Base-by-base conservation (phyloP, 2,329 filamentous ascomycete genomes). In the Ophiocordyceps sinensis region DNA sequence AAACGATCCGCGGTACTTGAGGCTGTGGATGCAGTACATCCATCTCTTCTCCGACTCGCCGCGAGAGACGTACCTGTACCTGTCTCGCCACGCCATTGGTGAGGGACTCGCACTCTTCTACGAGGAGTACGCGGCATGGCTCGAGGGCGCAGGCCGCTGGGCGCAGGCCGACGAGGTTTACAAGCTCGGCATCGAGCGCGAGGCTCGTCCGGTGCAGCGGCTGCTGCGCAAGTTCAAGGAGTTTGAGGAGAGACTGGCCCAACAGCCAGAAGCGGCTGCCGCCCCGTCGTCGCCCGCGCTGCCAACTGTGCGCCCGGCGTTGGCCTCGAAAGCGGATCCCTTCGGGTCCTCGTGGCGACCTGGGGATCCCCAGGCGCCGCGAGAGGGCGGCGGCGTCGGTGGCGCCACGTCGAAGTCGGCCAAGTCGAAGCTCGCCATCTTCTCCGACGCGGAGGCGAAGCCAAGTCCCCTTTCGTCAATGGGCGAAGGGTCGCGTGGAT, bases 161-260 rank as follows among this genome's bases (percentile, higher is more conserved):
- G 73, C 70, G 19, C 91, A 98, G 59, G 89, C 91, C 1, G 87
- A 94, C 51, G 91, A 98, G 59, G 84, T 98, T 1, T 96, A 93
- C 59, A 79, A 81, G 51, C 68, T 94, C 48, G 91, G 91, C 2
- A 82, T 98, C 41, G 85, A 95, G 59, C 79, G 79, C 35, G 87
- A 93, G 52, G 91, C 91, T 4, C 74, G 85, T 31, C 91, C 91
- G 2, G 73, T 76, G 0, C 81, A 88, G 56, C 75, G 91, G 36
- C 65, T 98, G 47, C 57, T 87, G 43, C 82, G 91, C 55, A 96
- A 95, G 63, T 95, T 87, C 62, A 80, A 77, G 51, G 89, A 96
- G 58, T 98, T 98, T 51, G 81, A 94, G 62, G 73, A 82, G 51
- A 74, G 91, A 46, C 77, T 62, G 14, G 77, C 80, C n/a, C 74